phyloP scores from a whole-genome alignment of 768 basidiomycete genomes.

The Cyathus striatus region DNA sequence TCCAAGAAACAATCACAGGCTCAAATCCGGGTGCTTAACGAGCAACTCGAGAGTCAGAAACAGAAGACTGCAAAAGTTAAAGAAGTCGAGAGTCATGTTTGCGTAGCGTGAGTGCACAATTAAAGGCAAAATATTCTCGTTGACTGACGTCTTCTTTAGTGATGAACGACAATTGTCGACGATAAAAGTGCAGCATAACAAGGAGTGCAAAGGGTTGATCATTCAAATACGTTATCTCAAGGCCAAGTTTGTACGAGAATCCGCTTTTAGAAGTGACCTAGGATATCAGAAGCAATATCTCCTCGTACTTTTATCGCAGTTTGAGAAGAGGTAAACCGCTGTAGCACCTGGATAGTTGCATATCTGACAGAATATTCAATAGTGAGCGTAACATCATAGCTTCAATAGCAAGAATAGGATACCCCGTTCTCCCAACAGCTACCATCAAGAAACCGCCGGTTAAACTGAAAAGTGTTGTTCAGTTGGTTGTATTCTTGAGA shows the following conservation, averaged over 20 bases:
- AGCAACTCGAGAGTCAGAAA: conserved; percentile 56
- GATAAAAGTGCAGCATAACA: conserved; percentile 65
- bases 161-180: conserved; percentile 49
- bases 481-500: conserved; percentile 58
- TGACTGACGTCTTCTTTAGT: conserved; percentile 20
- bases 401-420: conserved; percentile 73
- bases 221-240: conserved; percentile 91
- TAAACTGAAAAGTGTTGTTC: conserved; percentile 52
- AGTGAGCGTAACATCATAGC: conserved; percentile 72
- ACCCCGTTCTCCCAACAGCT: conserved; percentile 44
- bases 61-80: conserved; percentile 40
- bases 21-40: conserved; percentile 60
- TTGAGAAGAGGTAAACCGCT: conserved; percentile 62
- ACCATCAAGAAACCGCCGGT: conserved; percentile 32
- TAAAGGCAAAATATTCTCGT: neutral
- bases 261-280: conserved; percentile 69
- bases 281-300: conserved; percentile 88
- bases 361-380: neutral
- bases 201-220: conserved; percentile 87
- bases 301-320: conserved; percentile 60
- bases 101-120: conserved; percentile 40
- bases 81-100: conserved; percentile 53
- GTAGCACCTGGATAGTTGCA: neutral
- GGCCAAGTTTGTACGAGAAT: conserved; percentile 85
- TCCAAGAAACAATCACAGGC: conserved; percentile 63